A percentile compares a stretch with the other conserved stretches of the same genome.
phyloP scores from a whole-genome alignment of 129 eudicot species.

The Flaveria robusta region DNA sequence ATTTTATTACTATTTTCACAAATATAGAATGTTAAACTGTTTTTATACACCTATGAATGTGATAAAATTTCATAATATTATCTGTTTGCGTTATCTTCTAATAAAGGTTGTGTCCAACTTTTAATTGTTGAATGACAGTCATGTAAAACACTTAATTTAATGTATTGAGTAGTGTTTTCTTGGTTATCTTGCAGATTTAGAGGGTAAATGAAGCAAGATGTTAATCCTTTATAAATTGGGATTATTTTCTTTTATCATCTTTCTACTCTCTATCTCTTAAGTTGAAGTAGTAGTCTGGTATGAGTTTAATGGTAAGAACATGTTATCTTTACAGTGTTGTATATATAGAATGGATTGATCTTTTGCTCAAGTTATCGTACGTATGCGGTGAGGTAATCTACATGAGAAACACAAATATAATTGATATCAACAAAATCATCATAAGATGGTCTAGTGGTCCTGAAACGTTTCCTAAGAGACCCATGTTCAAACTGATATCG shows the following conservation, averaged over 20 bases:
- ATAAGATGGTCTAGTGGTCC: too few relatives aligned
- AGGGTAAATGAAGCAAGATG: slow-evolving; percentile 24
- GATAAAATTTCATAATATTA: too few relatives aligned
- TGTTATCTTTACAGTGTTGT: background rate
- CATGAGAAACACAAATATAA: slow-evolving; percentile 5
- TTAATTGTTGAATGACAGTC: background rate
- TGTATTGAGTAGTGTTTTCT: background rate
- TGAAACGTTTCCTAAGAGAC: too few relatives aligned
- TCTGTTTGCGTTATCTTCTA: too few relatives aligned
- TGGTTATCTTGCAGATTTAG: slow-evolving; percentile 40
- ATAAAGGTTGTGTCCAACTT: too few relatives aligned
- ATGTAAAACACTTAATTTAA: background rate
- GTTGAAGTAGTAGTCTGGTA: background rate
- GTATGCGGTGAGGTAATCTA: slow-evolving; percentile 22
- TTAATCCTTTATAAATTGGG: slow-evolving; percentile 16
- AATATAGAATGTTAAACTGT: background rate
- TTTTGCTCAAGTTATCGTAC: slow-evolving; percentile 23
- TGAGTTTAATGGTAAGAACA: background rate
- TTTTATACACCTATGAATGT: too few relatives aligned
- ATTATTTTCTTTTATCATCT: background rate
- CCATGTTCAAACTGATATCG: background rate
- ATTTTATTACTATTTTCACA: background rate
- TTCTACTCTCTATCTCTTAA: background rate
- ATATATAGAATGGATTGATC: slow-evolving; percentile 12
- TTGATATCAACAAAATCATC: too few relatives aligned